Conservation (phyloP, 257 asterid genomes). For the Cinchona pubescens region DNA sequence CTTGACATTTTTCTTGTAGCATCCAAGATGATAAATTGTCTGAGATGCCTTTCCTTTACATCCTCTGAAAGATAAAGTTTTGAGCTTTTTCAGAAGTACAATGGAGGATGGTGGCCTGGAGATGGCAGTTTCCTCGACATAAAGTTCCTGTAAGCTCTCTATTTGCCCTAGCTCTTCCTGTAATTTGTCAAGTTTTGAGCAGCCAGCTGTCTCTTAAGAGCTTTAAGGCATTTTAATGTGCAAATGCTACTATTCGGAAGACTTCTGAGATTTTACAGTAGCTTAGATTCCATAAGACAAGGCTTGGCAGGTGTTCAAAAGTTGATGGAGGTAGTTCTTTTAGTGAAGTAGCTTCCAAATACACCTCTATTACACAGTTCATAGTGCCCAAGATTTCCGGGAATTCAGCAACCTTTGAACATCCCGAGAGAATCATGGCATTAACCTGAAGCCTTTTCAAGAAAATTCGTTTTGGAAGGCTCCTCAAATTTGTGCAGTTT, state of each 20-base stretch:
- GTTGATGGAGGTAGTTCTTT: conserved; percentile 16
- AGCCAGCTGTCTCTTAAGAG: conserved; percentile 14
- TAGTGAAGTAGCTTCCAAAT: conserved; percentile 12
- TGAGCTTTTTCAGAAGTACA: too few relatives aligned
- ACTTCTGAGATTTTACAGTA: too few relatives aligned
- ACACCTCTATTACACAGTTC: neutral
- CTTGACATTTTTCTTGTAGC: too few relatives aligned
- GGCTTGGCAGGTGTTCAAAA: neutral
- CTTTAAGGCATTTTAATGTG: too few relatives aligned
- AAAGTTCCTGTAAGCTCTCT: too few relatives aligned
- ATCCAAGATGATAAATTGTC: too few relatives aligned
- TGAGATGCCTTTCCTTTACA: too few relatives aligned
- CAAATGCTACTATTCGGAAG: too few relatives aligned
- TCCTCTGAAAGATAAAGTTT: conserved; percentile 9
- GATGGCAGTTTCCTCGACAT: conserved; percentile 10
- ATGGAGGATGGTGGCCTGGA: conserved; percentile 13
- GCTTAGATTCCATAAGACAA: too few relatives aligned
- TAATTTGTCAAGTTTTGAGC: conserved; percentile 19
- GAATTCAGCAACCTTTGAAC: conserved; percentile 16
- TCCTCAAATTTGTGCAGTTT: conserved; percentile 14
- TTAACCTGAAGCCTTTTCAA: conserved; percentile 9
- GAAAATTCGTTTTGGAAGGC: too few relatives aligned
- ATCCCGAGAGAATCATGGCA: conserved; percentile 17
- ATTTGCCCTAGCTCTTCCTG: conserved; percentile 12
- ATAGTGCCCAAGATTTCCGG: too few relatives aligned